Evolutionary conservation across 2,329 filamentous ascomycete species (phyloP).

Genomic region (Sporothrix brunneoviolacea): DNA sequence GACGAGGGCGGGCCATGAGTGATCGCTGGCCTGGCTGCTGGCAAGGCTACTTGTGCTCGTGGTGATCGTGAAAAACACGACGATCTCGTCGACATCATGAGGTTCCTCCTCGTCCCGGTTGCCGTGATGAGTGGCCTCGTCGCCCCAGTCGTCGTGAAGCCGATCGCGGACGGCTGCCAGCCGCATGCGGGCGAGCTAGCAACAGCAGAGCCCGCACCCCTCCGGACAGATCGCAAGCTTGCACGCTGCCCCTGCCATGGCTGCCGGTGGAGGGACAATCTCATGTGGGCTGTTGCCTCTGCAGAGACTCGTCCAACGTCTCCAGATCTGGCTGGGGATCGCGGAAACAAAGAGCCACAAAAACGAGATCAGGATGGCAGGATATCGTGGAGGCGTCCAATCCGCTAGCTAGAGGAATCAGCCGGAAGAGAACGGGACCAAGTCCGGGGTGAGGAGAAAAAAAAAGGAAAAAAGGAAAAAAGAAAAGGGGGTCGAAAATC

Average conservation of each 20-base stretch:
- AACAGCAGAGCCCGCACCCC: not conserved
- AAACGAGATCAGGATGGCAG: not conserved
- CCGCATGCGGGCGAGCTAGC: too few relatives aligned
- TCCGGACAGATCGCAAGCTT: not conserved
- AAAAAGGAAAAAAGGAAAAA: not conserved
- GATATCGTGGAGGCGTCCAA: too few relatives aligned
- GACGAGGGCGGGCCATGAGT: not conserved
- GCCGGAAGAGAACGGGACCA: not conserved
- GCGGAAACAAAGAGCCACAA: not conserved
- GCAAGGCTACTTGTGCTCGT: not conserved
- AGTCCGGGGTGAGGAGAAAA: not conserved
- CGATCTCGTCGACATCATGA: not conserved
- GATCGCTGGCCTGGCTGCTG: not conserved
- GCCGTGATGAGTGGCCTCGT: too few relatives aligned
- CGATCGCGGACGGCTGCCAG: too few relatives aligned
- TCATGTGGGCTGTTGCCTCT: constrained; percentile 1
- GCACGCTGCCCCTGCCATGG: not conserved
- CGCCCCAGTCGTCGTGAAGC: too few relatives aligned
- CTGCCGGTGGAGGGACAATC: not conserved
- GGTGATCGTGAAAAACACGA: not conserved
- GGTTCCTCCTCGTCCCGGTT: too few relatives aligned
- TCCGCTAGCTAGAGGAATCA: not conserved
- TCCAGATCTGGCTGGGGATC: not conserved
- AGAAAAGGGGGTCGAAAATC: not conserved
- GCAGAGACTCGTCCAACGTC: not conserved